Evolutionary conservation across 257 asterid species (phyloP).

Genomic region (Apocynum venetum): DNA sequence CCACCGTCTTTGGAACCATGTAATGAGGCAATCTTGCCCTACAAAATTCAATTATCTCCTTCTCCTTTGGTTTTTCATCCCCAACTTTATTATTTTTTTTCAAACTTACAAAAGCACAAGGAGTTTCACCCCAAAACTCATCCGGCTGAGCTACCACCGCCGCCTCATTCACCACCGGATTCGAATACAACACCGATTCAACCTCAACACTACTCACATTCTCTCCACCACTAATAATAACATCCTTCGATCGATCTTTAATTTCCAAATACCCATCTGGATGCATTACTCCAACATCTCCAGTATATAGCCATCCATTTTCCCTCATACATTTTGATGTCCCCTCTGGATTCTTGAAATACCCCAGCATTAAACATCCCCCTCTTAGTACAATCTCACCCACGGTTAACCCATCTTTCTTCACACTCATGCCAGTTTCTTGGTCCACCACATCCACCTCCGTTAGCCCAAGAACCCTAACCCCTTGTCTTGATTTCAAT

Average conservation of each 20-base stretch:
- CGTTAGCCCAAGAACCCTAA: constrained; percentile 46
- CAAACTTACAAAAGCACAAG: constrained; percentile 68
- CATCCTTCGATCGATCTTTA: constrained; percentile 66
- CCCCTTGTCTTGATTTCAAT: constrained; percentile 69
- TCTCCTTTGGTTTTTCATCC: constrained; percentile 27
- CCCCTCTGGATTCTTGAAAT: constrained; percentile 50
- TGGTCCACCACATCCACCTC: constrained; percentile 60
- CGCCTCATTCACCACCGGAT: constrained; percentile 63
- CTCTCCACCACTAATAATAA: constrained; percentile 72
- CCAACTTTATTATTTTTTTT: constrained; percentile 27
- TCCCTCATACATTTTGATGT: constrained; percentile 42
- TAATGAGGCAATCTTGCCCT: constrained; percentile 55
- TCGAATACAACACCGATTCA: constrained; percentile 58
- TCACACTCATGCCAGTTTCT: constrained; percentile 39
- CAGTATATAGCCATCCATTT: constrained; percentile 70
- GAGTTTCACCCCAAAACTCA: constrained; percentile 79
- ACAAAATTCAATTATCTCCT: constrained; percentile 50
- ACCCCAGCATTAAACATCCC: constrained; percentile 61
- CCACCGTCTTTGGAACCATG: constrained; percentile 75
- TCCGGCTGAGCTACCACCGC: constrained; percentile 88
- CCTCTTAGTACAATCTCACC: constrained; percentile 69
- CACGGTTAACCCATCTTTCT: constrained; percentile 45
- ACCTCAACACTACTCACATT: constrained; percentile 83
- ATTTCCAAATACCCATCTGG: constrained; percentile 70
- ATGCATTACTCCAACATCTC: constrained; percentile 75